Percentiles rank a stretch among this genome's conserved stretches.
Conservation (phyloP, 768 basidiomycete species). For the Leccinum sublutescens region DNA sequence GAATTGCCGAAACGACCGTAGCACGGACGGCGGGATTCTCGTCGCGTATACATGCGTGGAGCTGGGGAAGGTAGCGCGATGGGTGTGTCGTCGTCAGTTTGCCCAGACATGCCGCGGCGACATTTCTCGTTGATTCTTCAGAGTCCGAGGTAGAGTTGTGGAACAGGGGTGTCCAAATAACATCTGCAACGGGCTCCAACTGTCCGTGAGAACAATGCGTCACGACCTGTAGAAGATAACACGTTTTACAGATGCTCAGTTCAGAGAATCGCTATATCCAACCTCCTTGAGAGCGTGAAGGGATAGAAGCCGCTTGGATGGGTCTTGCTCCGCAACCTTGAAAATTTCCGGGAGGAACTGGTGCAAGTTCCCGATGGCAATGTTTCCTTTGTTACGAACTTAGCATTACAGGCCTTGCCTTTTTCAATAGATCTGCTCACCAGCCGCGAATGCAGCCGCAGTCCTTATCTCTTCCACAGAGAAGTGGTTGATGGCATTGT, state of each 20-base stretch:
- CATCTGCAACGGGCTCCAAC: conserved; percentile 82
- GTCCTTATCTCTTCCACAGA: conserved; percentile 71
- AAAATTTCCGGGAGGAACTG: conserved; percentile 86
- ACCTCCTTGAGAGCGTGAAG: conserved; percentile 95
- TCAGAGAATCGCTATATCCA: conserved; percentile 9
- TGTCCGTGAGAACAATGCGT: conserved; percentile 86
- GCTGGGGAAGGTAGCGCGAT: conserved; percentile 84
- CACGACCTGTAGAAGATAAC: conserved; percentile 59
- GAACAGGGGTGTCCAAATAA: conserved; percentile 90
- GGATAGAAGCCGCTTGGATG: conserved; percentile 77
- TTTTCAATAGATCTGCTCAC: conserved; percentile 36
- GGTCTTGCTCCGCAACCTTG: conserved; percentile 69
- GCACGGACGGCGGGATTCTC: conserved; percentile 71
- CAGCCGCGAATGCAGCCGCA: conserved; percentile 93
- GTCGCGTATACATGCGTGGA: conserved; percentile 79
- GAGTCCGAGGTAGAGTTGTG: conserved; percentile 78
- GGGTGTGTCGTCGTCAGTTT: conserved; percentile 93
- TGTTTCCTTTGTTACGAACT: conserved; percentile 60
- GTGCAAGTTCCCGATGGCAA: conserved; percentile 89
- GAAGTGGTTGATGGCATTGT: conserved; percentile 70
- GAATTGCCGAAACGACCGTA: conserved; percentile 89
- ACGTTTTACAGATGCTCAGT: conserved; percentile 12
- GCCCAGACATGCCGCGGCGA: conserved; percentile 94
- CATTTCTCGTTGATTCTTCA: conserved; percentile 90
- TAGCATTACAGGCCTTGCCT: no score